Evolutionary conservation across 768 basidiomycete genomes (phyloP).

Genomic region (Rhodocollybia butyracea): DNA sequence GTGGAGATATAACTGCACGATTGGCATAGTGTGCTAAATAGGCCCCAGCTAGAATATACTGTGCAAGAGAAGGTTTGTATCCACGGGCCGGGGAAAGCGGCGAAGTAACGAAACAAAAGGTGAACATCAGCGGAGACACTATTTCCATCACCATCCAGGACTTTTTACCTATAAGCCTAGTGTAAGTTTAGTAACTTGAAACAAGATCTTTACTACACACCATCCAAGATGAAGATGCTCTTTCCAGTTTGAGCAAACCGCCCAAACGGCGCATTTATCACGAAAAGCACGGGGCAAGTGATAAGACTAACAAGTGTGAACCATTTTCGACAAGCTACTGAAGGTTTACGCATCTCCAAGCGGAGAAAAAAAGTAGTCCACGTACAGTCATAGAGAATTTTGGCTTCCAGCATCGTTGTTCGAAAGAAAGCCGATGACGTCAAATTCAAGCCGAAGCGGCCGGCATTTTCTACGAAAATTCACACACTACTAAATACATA

Average conservation of each 20-base stretch:
- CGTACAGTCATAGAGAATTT: too few species aligned
- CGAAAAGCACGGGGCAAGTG: constrained; percentile 34
- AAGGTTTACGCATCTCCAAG: too few species aligned
- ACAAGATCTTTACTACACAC: neutral
- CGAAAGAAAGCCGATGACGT: too few species aligned
- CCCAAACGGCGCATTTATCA: constrained; percentile 78
- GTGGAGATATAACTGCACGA: constrained; percentile 62
- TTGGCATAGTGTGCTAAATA: constrained; percentile 60
- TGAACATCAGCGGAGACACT: constrained; percentile 37
- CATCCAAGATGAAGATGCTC: constrained; percentile 23
- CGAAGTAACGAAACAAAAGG: constrained; percentile 27
- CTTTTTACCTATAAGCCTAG: constrained; percentile 28
- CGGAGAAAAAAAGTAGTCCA: too few species aligned
- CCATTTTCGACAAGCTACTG: too few species aligned
- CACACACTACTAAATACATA: too few species aligned
- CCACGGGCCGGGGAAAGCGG: constrained; percentile 25
- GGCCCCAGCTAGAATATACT: constrained; percentile 40
- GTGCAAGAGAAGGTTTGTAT: constrained; percentile 13
- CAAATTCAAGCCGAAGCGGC: too few species aligned
- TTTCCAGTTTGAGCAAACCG: constrained; percentile 56
- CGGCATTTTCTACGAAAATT: too few species aligned
- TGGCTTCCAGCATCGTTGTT: too few species aligned
- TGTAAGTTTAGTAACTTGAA: neutral
- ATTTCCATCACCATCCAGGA: constrained; percentile 57
- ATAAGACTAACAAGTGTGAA: constrained; percentile 39